Conservation (phyloP, 345 rosid species). For the Brassica cretica region DNA sequence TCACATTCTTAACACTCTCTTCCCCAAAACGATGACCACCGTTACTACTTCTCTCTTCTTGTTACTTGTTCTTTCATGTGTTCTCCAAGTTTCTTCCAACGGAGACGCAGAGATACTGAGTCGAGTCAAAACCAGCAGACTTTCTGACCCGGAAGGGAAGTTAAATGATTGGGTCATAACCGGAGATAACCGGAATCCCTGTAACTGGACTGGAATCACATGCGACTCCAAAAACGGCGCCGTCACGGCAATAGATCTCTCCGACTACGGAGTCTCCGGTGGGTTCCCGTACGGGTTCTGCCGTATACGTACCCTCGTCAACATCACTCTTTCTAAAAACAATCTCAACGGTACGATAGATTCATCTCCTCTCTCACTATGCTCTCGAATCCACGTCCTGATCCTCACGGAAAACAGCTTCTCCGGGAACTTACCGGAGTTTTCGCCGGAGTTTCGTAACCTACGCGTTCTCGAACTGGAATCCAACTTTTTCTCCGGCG, state of each 20-base stretch:
- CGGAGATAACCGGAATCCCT: conserved; percentile 42
- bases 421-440: conserved; percentile 59
- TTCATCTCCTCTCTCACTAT: conserved; percentile 47
- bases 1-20: conserved; percentile 7
- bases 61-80: background rate
- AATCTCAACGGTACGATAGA: conserved; percentile 45
- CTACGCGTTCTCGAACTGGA: conserved; percentile 51
- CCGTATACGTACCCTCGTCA: conserved; percentile 54
- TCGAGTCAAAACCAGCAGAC: conserved; percentile 45
- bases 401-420: conserved; percentile 44
- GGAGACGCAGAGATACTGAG: conserved; percentile 56
- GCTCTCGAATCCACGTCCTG: conserved; percentile 48
- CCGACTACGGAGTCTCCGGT: conserved; percentile 48
- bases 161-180: conserved; percentile 55
- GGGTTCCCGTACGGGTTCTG: conserved; percentile 63
- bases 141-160: conserved; percentile 47
- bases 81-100: conserved; percentile 33
- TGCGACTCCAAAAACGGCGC: conserved; percentile 43
- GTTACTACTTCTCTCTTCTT: background rate
- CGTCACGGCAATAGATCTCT: conserved; percentile 55
- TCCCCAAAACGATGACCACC: conserved; percentile 7
- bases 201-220: conserved; percentile 70
- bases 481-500: conserved; percentile 51
- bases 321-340: conserved; percentile 48
- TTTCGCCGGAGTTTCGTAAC: conserved; percentile 38